Evolutionary conservation across 139 green algal species (phyloP), one percentile per base, ranked within the genome.

Genomic region (Pseudopediastrum boryanum): DNA sequence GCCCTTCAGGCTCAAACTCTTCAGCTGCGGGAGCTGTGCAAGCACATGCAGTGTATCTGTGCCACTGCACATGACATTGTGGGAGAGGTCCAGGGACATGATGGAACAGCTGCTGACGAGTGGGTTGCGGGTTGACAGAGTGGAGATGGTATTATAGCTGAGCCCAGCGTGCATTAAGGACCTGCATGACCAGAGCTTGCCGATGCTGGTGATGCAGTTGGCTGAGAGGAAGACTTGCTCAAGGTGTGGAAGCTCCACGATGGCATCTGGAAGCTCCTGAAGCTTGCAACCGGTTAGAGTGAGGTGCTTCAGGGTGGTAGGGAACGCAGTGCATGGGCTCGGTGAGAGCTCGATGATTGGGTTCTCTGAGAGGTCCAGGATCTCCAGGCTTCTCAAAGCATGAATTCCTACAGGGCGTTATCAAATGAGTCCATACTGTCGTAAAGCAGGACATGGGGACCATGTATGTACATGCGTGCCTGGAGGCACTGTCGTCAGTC

Each of bases 141-240:
- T 77, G 51, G 51, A 68, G 51, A 77, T 67, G 70, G 51, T 36
- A 25, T 77, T 77, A 52, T 62, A 77, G 33, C 35, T 59, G 3
- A 77, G 51, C 12, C 51, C 51, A 41, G 51, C 70, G 29, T 77
- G 70, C 36, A 77, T n/a, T 6, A 77, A 52, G 35, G 36, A 27
- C 38, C 38, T 36, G 38, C 36, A 54, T 21, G 27, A 2, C 27
- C 50, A 77, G 4, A 52, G n/a, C 9, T 51, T 52, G 66, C 66
- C 51, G 10, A 52, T 38, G 8, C 52, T 10, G 9, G 42, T 13
- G 19, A 80, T 65, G 41, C 9, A 29, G 73, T 80, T 80, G 4
- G 73, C 73, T 19, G 73, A 69, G n/a, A 80, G 59, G 13, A 63
- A 63, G 43, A 80, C 48, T 29, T 80, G 58, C 42, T 43, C 21